Evolutionary conservation across 1,139 yeast genomes (phyloP).

Genomic region (Arxiozyma slooffiae): DNA sequence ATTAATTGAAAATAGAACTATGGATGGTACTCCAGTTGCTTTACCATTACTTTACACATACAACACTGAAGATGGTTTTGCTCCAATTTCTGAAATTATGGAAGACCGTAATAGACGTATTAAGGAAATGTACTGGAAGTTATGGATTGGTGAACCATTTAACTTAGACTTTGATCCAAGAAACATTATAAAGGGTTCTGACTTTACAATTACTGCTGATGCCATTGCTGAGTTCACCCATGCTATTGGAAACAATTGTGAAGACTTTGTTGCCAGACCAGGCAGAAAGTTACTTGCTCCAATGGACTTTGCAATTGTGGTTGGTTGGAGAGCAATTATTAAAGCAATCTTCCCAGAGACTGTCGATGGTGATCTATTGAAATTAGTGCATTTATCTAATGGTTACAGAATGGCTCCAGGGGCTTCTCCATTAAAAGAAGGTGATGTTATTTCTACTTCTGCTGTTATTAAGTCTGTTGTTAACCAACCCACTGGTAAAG

Average conservation of each 20-base stretch:
- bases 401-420: constrained; percentile 92
- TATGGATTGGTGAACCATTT: constrained; percentile 83
- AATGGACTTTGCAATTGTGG: constrained; percentile 97
- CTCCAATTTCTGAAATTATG: constrained; percentile 87
- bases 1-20: constrained; percentile 83
- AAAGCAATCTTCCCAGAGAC: constrained; percentile 93
- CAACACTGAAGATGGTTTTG: constrained; percentile 80
- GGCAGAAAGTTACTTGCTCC: constrained; percentile 87
- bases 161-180: constrained; percentile 57
- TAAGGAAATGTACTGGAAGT: constrained; percentile 92
- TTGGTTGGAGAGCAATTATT: constrained; percentile 97
- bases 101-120: constrained; percentile 86
- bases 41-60: constrained; percentile 72
- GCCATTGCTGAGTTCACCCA: constrained; percentile 89
- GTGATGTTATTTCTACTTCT: constrained; percentile 70
- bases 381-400: constrained; percentile 88
- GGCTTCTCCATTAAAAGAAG: constrained; percentile 80
- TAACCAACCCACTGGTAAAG: constrained; percentile 87
- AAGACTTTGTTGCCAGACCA: constrained; percentile 83
- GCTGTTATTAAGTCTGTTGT: constrained; percentile 84
- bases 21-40: constrained; percentile 61
- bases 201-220: constrained; percentile 59
- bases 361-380: constrained; percentile 92
- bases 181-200: constrained; percentile 54
- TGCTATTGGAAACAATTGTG: constrained; percentile 95